Base-by-base conservation (phyloP, 2,329 filamentous ascomycete species). In the Talaromyces verruculosus region DNA sequence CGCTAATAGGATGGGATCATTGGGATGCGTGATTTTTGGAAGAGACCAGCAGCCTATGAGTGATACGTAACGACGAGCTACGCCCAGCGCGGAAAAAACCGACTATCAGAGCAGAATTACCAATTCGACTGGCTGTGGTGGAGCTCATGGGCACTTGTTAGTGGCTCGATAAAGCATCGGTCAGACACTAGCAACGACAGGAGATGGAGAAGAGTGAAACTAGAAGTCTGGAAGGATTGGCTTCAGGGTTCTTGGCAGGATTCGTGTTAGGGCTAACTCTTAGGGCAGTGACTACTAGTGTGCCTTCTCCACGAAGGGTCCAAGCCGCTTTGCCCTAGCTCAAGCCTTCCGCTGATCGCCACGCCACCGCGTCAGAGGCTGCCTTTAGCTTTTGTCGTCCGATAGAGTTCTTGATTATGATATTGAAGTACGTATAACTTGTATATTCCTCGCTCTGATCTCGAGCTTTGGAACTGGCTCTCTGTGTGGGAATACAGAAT, bases 261-360 rank as follows among this genome's bases (percentile, higher is more conserved):
- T 53, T 22, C 17, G 35, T 13, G 11, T 57, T 58, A 63, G 61
- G 61, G 61, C 61, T 63, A 37, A 25, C 11, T 57, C n/a, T 39
- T 57, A 57, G 61, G 49, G 61, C 33, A 45, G 51, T 13, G 22
- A 25, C 25, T 25, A 25, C 2, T 25, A 25, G 25, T 25, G 5
- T 28, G 5, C 45, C 45, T 33, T 33, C 30, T 33, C 7, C 6
- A 33, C 25, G 45, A 49, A 53, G 49, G 49, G 49, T 53, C 49
- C 49, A 30, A 53, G 45, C 60, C 15, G 28, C 25, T 51, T 17
- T n/a, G n/a, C 33, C 15, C 45, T 25, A 15, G 17, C 28, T 2
- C 57, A 57, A 64, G 61, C 61, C 61, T 64, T 28, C 61, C 51
- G 61, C 22, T 58, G 62, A 65, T 65, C 63, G 22, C 43, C 55